Base-by-base conservation (phyloP, 2,329 filamentous ascomycete species). In the Diaporthe longicolla region DNA sequence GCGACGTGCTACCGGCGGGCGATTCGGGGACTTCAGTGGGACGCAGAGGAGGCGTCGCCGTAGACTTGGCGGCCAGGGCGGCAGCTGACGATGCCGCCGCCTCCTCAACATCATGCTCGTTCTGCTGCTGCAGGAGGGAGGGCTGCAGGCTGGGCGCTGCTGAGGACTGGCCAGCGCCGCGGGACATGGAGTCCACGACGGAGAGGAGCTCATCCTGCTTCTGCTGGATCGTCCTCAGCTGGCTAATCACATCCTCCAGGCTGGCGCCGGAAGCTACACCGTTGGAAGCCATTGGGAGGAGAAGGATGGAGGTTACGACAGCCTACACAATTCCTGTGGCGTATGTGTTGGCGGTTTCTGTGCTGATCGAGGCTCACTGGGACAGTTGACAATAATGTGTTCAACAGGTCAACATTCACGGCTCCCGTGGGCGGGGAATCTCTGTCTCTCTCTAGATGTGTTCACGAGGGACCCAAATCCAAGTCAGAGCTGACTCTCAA, bases 21-120 rank as follows among this genome's bases (percentile, higher is more conserved):
- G 74, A 65, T 3, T 10, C 71, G 43, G 55, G 76, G 45, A 54
- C 58, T 37, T 77, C 80, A 50, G 77, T 77, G 26, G 75, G 76
- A 26, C 78, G 75, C 48, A 75, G 74, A 29, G 79, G 76, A 9
- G 78, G 76, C n/a, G 78, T 70, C 48, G 75, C 76, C 3, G 77
- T 78, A 43, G 75, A 66, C 21, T 79, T 76, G 54, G 78, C 73
- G 48, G 78, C 78, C 24, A 76, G 70, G 26, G 76, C 55, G 55
- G 76, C 61, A 35, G 74, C 57, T 48, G 78, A 74, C 15, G 73
- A 74, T 6, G 76, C 68, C 21, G 74, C 76, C 35, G 74, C 63
- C 5, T 68, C 61, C 24, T 74, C 74, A 32, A 58, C 72, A 40
- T 75, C 75, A 7, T 50, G 58, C 19, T 75, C 75, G 26, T 58